These are phyloP conservation scores for Pseudogymnoascus sp. DNA, from an alignment of 2,329 filamentous ascomycete species.

Conservation along the genomic window DNA sequence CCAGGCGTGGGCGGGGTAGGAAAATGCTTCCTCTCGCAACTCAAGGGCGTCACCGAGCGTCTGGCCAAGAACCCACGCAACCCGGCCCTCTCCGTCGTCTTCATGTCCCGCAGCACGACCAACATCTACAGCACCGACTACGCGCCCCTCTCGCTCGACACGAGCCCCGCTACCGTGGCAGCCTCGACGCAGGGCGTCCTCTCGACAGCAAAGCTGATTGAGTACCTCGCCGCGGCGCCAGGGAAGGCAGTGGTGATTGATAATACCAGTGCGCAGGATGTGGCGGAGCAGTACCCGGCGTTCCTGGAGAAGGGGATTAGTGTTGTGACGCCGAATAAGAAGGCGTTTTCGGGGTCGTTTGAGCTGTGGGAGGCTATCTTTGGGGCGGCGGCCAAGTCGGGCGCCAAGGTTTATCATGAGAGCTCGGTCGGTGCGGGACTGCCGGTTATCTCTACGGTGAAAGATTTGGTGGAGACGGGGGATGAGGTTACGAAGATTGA, in stretches of 20 bases:
- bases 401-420: constrained; percentile 88
- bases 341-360: constrained; percentile 81
- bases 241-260: constrained; percentile 79
- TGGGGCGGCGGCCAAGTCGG: constrained; percentile 57
- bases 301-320: constrained; percentile 78
- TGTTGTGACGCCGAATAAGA: constrained; percentile 97
- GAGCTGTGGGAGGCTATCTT: constrained; percentile 86
- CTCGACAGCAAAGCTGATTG: constrained; percentile 61
- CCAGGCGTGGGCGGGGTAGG: constrained; percentile 88
- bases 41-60: constrained; percentile 59
- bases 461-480: constrained; percentile 89
- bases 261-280: constrained; percentile 86
- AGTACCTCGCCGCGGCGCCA: constrained; percentile 72
- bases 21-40: constrained; percentile 80
- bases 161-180: constrained; percentile 55
- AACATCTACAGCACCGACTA: constrained; percentile 71
- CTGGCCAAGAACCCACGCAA: constrained; percentile 44
- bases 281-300: constrained; percentile 75
- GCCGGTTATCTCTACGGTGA: constrained; percentile 86
- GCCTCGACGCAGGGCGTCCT: constrained; percentile 59
- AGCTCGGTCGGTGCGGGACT: constrained; percentile 89
- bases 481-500: constrained; percentile 89
- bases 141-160: constrained; percentile 55
- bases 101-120: constrained; percentile 80
- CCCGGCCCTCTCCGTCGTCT: constrained; percentile 64